phyloP scores from a whole-genome alignment of 2,329 filamentous ascomycete species.

The Xylaria polymorpha region DNA sequence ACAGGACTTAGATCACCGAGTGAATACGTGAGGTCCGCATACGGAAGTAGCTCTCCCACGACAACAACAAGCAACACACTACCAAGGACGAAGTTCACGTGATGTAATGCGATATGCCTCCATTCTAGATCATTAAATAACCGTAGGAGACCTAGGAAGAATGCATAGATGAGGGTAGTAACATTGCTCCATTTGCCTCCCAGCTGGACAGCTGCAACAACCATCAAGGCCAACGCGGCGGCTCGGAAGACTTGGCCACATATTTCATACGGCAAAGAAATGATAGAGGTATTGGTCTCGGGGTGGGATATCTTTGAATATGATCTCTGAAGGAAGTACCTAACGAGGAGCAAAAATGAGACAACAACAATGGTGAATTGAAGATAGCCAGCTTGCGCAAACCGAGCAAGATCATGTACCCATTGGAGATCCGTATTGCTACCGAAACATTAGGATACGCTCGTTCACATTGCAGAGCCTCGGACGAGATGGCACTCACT shows the following conservation, averaged over 20 bases:
- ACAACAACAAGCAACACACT: conserved; percentile 53
- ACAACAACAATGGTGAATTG: conserved; percentile 54
- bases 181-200: conserved; percentile 54
- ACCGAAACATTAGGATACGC: conserved; percentile 5
- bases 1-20: conserved; percentile 50
- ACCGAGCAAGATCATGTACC: conserved; percentile 53
- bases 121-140: conserved; percentile 57
- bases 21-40: conserved; percentile 53
- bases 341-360: conserved; percentile 53
- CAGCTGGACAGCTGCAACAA: conserved; percentile 52
- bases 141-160: conserved; percentile 58
- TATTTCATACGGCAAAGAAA: conserved; percentile 58
- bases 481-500: conserved; percentile 25
- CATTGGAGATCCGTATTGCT: conserved; percentile 48
- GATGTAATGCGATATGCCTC: conserved; percentile 60
- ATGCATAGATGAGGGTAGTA: conserved; percentile 54
- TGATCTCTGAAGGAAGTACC: conserved; percentile 51
- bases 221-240: conserved; percentile 55
- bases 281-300: conserved; percentile 53
- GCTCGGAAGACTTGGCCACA: conserved; percentile 56
- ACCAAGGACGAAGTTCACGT: conserved; percentile 60
- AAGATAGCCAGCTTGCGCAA: conserved; percentile 56
- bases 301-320: conserved; percentile 45
- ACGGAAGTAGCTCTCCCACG: conserved; percentile 57
- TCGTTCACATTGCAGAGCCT: background rate